A percentile compares a stretch with the other conserved stretches of the same genome.
phyloP scores from a whole-genome alignment of 2,329 filamentous ascomycete species.

The Ophiostoma angusticollis region DNA sequence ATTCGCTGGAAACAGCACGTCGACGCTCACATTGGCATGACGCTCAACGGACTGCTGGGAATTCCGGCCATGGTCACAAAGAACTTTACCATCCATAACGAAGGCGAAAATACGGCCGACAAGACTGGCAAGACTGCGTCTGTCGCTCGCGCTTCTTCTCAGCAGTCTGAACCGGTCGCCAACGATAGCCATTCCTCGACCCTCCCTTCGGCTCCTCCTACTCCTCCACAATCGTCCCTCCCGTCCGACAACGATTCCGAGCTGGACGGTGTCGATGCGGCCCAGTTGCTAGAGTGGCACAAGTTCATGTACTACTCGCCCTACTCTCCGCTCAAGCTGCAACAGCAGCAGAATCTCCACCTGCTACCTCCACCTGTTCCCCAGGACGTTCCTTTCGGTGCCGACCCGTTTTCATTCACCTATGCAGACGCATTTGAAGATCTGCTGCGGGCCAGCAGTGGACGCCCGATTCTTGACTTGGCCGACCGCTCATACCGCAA shows the following conservation, averaged over 20 bases:
- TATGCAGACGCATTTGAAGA: slow-evolving; percentile 48
- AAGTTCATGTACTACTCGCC: slow-evolving; percentile 26
- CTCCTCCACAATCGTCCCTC: background rate
- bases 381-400: slow-evolving; percentile 26
- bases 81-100: slow-evolving; percentile 15
- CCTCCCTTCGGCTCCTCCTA: background rate
- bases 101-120: background rate
- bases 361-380: slow-evolving; percentile 35
- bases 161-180: too few species aligned
- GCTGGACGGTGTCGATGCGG: slow-evolving; percentile 12
- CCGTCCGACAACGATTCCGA: slow-evolving; percentile 3
- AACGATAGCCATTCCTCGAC: too few species aligned
- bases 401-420: slow-evolving; percentile 30
- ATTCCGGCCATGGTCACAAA: slow-evolving; percentile 17
- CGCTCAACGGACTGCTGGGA: slow-evolving; percentile 19
- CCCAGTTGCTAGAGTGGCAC: slow-evolving; percentile 18
- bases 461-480: slow-evolving; percentile 29
- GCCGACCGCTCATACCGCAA: slow-evolving; percentile 22
- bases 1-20: slow-evolving; percentile 29
- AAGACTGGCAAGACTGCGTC: too few species aligned
- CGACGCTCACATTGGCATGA: slow-evolving; percentile 24
- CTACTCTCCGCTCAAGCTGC: slow-evolving; percentile 33
- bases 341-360: slow-evolving; percentile 14
- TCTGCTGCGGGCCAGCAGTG: slow-evolving; percentile 35
- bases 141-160: too few species aligned